phyloP scores from a whole-genome alignment of 345 rosid genomes.

The Euclidium syriacum region DNA sequence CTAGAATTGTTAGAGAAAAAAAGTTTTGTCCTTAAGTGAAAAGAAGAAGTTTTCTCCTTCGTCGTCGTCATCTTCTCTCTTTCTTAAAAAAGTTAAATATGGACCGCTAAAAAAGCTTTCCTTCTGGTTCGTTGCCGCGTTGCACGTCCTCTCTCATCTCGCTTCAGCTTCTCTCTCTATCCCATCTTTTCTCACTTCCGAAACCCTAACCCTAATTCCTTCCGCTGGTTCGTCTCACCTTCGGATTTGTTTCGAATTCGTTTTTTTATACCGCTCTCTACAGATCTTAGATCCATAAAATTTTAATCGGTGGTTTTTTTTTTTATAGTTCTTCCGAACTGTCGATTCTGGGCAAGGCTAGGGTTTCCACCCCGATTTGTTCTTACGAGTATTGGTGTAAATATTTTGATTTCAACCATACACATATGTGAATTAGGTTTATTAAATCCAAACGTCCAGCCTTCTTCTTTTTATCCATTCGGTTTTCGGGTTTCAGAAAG shows the following conservation, averaged over 20 bases:
- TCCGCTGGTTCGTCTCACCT: neutral
- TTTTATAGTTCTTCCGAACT: neutral
- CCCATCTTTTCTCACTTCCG: constrained; percentile 32
- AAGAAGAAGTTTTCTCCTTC: neutral
- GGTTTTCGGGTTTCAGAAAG: neutral
- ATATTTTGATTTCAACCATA: constrained; percentile 6
- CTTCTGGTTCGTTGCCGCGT: constrained; percentile 48
- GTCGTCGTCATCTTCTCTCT: neutral
- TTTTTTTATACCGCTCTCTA: neutral
- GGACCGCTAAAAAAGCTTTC: constrained; percentile 38
- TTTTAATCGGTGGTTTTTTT: constrained; percentile 9
- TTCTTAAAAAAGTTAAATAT: constrained; percentile 29
- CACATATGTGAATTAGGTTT: constrained; percentile 11
- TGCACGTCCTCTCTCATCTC: constrained; percentile 34
- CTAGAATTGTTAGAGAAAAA: too few species aligned
- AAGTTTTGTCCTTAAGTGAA: too few species aligned
- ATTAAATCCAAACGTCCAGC: constrained; percentile 10
- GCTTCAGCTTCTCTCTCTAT: neutral
- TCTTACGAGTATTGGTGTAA: constrained; percentile 15
- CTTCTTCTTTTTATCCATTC: neutral
- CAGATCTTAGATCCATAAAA: constrained; percentile 30
- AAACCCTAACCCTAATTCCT: constrained; percentile 29
- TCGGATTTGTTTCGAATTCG: neutral
- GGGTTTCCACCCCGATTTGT: neutral
- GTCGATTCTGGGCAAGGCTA: neutral